Evolutionary conservation across 257 asterid species (phyloP).

Genomic region (Fraxinus excelsior): DNA sequence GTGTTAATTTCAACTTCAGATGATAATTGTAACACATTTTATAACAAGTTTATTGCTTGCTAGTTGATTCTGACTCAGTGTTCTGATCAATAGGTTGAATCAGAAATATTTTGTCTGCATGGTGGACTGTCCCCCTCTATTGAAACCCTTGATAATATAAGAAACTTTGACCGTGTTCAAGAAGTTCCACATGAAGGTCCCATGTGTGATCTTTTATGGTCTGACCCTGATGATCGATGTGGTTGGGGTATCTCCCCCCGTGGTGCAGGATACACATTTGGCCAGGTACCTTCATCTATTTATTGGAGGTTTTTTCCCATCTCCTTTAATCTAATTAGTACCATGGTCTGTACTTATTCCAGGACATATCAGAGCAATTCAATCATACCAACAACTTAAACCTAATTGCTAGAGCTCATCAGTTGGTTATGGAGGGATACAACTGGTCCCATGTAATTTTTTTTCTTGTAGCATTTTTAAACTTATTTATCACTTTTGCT

Average conservation of each 20-base stretch:
- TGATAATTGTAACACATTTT: not conserved
- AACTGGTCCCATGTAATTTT: conserved; percentile 91
- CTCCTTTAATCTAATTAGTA: conserved; percentile 5
- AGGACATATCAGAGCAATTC: conserved; percentile 98
- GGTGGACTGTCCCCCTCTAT: conserved; percentile 96
- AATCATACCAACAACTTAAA: conserved; percentile 83
- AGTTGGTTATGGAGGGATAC: conserved; percentile 97
- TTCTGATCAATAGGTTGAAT: conserved; percentile 69
- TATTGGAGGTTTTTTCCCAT: not conserved
- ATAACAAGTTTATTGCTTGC: not conserved
- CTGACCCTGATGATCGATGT: conserved; percentile 99
- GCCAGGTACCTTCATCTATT: conserved; percentile 60
- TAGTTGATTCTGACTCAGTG: conserved; percentile 1
- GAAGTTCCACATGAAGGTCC: conserved; percentile 99
- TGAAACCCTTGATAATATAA: conserved; percentile 89
- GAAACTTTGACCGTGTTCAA: conserved; percentile 97
- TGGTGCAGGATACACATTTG: conserved; percentile 98
- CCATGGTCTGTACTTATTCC: conserved; percentile 19
- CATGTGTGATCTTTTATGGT: conserved; percentile 96
- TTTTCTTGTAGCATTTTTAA: not conserved
- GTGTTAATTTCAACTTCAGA: not conserved
- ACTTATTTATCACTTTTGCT: not conserved
- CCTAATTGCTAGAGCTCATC: conserved; percentile 96
- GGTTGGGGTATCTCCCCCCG: conserved; percentile 99
- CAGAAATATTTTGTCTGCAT: conserved; percentile 92